Base-by-base conservation (phyloP, 164 flowering plant species). In the Chloranthus sessilifolius region DNA sequence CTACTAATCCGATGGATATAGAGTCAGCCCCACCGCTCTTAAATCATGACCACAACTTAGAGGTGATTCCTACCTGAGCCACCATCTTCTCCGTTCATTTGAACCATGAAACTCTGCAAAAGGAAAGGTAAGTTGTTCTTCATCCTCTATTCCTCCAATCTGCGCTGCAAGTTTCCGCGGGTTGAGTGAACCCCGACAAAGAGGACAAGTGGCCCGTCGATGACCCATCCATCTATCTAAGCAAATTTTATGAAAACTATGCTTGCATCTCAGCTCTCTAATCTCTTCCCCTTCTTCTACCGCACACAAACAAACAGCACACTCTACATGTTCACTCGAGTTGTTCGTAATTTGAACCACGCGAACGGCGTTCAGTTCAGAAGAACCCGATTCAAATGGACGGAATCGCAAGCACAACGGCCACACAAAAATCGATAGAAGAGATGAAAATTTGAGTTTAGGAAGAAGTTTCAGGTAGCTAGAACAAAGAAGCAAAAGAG, bases 251-350 rank as follows among this genome's bases (percentile, higher is more conserved):
- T 56, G 60, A 42, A 45, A 56, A 1, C 4, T 26, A 37, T 46
- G 60, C 43, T 26, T 15, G 43, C 54, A 42, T 43, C 11, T 15
- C 12, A 55, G 28, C 16, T 16, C 42, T 36, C 35, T 45, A 4
- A 35, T 35, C 33, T 43, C 43, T 3, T 55, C 59, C n/a, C 50
- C 59, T 24, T 55, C 42, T 15, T 43, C 31, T n/a, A 55, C 33
- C 8, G 21, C 33, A 5, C 22, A 17, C 50, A 55, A 24, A 35
- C 59, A 55, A 16, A 55, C 34, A 0, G 43, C 49, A 17, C 59
- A 55, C 8, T 44, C 59, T 10, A 17, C 38, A 10, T n/a, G n/a
- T n/a, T n/a, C n/a, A n/a, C n/a, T n/a, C n/a, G n/a, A n/a, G n/a
- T n/a, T n/a, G n/a, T n/a, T n/a, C n/a, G n/a, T n/a, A n/a, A n/a